Base-by-base conservation (phyloP, 2,329 filamentous ascomycete species). In the Aspergillus sp. region DNA sequence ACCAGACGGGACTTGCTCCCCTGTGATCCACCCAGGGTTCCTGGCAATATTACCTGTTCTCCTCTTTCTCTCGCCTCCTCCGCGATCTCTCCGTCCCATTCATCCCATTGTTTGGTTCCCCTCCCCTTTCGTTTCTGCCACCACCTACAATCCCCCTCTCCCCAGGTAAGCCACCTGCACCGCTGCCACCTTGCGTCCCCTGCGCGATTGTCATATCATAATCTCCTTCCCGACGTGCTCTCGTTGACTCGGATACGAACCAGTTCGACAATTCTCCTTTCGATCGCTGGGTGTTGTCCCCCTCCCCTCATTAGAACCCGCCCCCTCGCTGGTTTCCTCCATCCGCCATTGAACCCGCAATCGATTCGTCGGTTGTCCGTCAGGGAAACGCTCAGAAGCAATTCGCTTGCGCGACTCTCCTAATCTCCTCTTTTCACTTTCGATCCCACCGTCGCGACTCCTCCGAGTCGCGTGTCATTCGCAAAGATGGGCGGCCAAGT, bases 401-500 rank as follows among this genome's bases (percentile, higher is more conserved):
- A 3, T 29, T 29, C 25, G 25, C 9, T 10, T 7, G 25, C 9
- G 9, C 25, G 7, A 29, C 25, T 29, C 34, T 36, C 34, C 16
- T 38, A 13, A 38, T 38, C 4, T n/a, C 34, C 13, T 17, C 34
- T 38, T 19, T 42, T 13, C 19, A 38, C 23, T 7, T 40, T 43
- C 25, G 34, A 38, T n/a, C 34, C 13, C 14, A n/a, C 34, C 34
- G n/a, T 10, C 7, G 47, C 53, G 42, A 50, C 48, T 44, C n/a
- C 46, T 52, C 52, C 43, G 40, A 51, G 53, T 59, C 59, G 51
- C 50, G 47, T 52, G 45, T 48, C 49, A 52, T 14, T 50, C 53
- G 58, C 61, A 66, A 88, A 73, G 64, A 97, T 97, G 93, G 93
- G 93, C 78, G 89, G 88, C 70, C 88, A 90, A 77, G 82, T 97